Evolutionary conservation across 345 rosid species (phyloP), one percentile per base, ranked within the genome.

Genomic region (Noccaea bulbosa): DNA sequence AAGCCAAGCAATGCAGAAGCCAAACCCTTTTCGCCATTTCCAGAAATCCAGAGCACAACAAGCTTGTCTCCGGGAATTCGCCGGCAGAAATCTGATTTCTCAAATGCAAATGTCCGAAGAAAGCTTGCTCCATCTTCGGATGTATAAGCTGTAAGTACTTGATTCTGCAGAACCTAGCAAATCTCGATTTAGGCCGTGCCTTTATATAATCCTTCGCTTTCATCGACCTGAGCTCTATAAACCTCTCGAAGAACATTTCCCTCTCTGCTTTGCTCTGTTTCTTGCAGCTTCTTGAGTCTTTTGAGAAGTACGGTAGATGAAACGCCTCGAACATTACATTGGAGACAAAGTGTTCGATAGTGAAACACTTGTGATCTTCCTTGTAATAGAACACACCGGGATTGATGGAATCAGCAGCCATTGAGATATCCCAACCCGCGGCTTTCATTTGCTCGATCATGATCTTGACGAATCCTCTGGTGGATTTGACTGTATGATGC

Each of bases 11-110:
- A 77, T 94, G 96, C 17, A 91, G 73, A 16, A 91, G 89, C 99
- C 97, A 94, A 7, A 88, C 77, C 72, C 89, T 69, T 81, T 79
- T 91, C 5, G 99, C 96, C 91, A 88, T 85, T 77, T 91, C 98
- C 0, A 84, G 81, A 52, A 89, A 91, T 5, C 66, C 41, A 9
- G 77, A 49, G 38, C 84, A 88, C 62, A 91, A 87, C 62, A 91
- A 87, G 1, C 39, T 57, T 0, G 85, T 79, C 55, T 83, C 92
- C 0, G 98, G 98, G 44, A 91, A 91, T 20, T 73, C 77, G n/a
- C 89, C 80, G 0, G 87, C 80, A 11, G 73, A 79, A 7, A 88
- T 51, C 1, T 77, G 82, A 63, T 77, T 80, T 59, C 98, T 79
- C 11, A 77, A 74, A 49, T 67, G 80, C 47, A 82, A 54, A 77